Evolutionary conservation across 2,329 filamentous ascomycete species (phyloP), one percentile per base, ranked within the genome.

Genomic region (Diaporthe nobilis): DNA sequence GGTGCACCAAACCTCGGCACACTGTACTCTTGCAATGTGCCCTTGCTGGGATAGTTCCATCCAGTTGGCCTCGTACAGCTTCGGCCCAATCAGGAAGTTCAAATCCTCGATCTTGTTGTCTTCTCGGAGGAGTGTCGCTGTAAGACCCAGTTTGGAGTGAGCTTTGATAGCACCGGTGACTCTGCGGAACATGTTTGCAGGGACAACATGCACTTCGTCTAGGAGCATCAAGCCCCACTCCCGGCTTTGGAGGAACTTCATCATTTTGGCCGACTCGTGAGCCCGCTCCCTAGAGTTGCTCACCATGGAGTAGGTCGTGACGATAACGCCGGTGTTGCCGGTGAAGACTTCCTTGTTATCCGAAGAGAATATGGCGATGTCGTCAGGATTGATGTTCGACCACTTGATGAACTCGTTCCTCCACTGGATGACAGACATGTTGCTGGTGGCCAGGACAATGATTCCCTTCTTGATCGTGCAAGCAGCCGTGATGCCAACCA

Each of bases 271-370:
- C 4, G 96, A 94, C 82, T 99, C 96, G 82, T 98, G 93, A 2
- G 97, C 96, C 75, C 96, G 91, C 76, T 95, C 94, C 68, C 95
- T 91, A 20, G 93, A 95, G 81, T 97, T 94, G 12, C 95, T 98
- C n/a, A 99, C 95, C 97, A 99, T 99, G 76, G 95, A 97, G 84
- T 99, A 99, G 1, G 97, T 99, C 15, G 96, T 98, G 71, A 99
- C 95, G 79, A 99, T 97, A 78, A 99, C 96, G 82, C 97, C 97
- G 1, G 97, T 98, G 81, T 95, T 96, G 68, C 96, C 92, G 1
- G 93, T 92, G 80, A 99, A 98, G 74, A 89, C 90, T 71, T 89
- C 89, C 85, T 99, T 99, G 83, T 95, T 95, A 79, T 98, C 95
- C 0, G 96, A 96, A 0, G 97, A 98, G 84, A 99, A 99, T 73